Evolutionary conservation across 768 basidiomycete genomes (phyloP), one percentile per base, ranked within the genome.

Genomic region (Rickenella mellea): DNA sequence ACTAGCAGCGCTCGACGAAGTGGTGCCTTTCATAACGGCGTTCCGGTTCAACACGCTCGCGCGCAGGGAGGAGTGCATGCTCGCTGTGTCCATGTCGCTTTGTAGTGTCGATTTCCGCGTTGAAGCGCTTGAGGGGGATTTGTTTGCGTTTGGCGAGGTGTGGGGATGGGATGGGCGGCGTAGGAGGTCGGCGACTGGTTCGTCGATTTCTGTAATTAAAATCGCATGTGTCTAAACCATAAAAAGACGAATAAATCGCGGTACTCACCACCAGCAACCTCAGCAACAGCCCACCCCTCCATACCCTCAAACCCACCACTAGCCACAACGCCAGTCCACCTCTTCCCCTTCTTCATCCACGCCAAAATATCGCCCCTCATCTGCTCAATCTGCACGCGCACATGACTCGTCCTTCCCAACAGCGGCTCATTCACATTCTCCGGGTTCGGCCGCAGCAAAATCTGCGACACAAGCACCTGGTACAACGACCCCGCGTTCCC

Each of bases 241-340:
- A 25, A 43, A 21, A 11, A 31, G 27, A 19, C 28, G 41, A 26
- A 41, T 17, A 46, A n/a, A 41, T 26, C 21, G 21, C 32, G n/a
- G 25, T 12, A 68, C 83, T 51, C 48, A 87, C 89, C 73, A 53
- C 84, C 76, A 30, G 78, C 74, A 29, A 98, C 89, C 55, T 97
- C 94, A 56, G 89, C 83, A 41, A 93, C 57, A 0, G 84, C 79
- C 89, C 90, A 96, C 4, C 71, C 72, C 38, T 94, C 89, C n/a
- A 98, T 68, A 4, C 62, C 55, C 39, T 83, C 80, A 51, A 97
- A 94, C 0, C 86, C 88, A n/a, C 77, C 75, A 39, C 79, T 78
- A 38, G 82, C 76, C 10, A 82, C 71, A 22, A 91, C 74, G 10
- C 66, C 70, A 33, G 82, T 54, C 90, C 89, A 96, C 4, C 84